Evolutionary conservation across 2,329 filamentous ascomycete genomes (phyloP), one percentile per base, ranked within the genome.

Genomic region (Hymenoscyphus infarciens): DNA sequence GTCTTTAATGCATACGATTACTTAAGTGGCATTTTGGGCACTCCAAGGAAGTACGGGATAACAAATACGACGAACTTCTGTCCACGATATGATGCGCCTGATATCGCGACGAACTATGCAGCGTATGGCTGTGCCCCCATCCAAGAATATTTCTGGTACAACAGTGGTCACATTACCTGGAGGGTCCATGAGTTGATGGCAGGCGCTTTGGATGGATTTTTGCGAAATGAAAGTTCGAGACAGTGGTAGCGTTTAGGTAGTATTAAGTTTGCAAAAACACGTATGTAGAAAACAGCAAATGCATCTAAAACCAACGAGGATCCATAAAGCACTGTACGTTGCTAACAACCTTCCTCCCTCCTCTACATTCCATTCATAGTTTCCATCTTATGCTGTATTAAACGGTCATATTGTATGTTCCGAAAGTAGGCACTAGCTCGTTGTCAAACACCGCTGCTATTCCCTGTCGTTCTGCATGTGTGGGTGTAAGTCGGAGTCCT

Each of bases 141-240:
- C 59, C 66, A 74, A 5, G 73, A 76, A 45, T 81, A 81, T 67
- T 79, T 81, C 59, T 81, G 79, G 80, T 81, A 77, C 59, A 77
- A 81, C 65, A 75, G 74, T 5, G 79, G 79, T 0, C 80, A 82
- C 74, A 72, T 80, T 68, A 79, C 77, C 1, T 79, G 73, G 57
- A 72, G 74, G 52, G 72, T 76, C 1, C 79, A 81, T 70, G 66
- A 73, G 57, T 70, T 77, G 39, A 68, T 80, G 57, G 76, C 77
- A 0, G 67, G 63, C 27, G 68, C 64, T 2, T 64, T 72, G 2
- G 49, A 54, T 11, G 53, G 56, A n/a, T 70, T 70, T 60, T 67
- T 72, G 60, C 42, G 53, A 22, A 54, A 39, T 1, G 60, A 61
- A 15, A 53, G 54, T 19, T 49, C n/a, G 4, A 11, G 13, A 31